phyloP scores from a whole-genome alignment of 805 yeast genomes.

The Yamadazyma olivae region DNA sequence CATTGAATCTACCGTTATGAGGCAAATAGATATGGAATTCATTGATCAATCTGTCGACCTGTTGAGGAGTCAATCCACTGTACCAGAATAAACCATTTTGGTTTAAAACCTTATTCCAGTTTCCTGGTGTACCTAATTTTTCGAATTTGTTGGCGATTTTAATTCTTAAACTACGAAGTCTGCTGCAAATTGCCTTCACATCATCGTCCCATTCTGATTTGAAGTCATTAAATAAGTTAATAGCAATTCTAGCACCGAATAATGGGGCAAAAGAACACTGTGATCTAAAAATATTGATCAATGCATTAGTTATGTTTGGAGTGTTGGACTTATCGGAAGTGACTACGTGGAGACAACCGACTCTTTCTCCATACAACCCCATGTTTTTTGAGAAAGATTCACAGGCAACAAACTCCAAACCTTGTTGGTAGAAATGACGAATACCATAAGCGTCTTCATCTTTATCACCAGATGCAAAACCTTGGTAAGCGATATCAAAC shows the following conservation, averaged over 20 bases:
- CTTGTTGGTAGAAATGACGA: constrained; percentile 32
- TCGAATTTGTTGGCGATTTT: constrained; percentile 25
- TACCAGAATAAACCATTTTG: constrained; percentile 46
- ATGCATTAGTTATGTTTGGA: constrained; percentile 18
- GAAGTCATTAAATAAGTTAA: constrained; percentile 27
- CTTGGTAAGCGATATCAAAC: constrained; percentile 43
- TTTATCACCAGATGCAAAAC: constrained; percentile 53
- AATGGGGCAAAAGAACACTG: constrained; percentile 47
- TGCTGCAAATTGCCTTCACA: constrained; percentile 24
- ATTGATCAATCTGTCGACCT: constrained; percentile 27
- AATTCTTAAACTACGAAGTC: constrained; percentile 31
- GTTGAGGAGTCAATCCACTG: constrained; percentile 35
- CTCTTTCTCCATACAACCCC: constrained; percentile 41
- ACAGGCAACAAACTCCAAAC: constrained; percentile 26
- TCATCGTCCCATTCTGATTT: constrained; percentile 34
- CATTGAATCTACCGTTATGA: constrained; percentile 39
- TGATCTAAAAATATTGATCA: constrained; percentile 33
- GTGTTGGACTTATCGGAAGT: constrained; percentile 15
- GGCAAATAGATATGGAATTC: constrained; percentile 40
- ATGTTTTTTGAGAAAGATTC: constrained; percentile 42
- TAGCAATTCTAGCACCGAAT: constrained; percentile 42
- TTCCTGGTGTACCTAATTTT: constrained; percentile 40
- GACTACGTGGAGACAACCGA: constrained; percentile 36
- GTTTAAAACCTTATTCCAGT: constrained; percentile 34
- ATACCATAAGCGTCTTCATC: constrained; percentile 47